A percentile compares a stretch with the other conserved stretches of the same genome.
phyloP scores from a whole-genome alignment of 2,329 filamentous ascomycete species.

The Trichophyton verrucosum region DNA sequence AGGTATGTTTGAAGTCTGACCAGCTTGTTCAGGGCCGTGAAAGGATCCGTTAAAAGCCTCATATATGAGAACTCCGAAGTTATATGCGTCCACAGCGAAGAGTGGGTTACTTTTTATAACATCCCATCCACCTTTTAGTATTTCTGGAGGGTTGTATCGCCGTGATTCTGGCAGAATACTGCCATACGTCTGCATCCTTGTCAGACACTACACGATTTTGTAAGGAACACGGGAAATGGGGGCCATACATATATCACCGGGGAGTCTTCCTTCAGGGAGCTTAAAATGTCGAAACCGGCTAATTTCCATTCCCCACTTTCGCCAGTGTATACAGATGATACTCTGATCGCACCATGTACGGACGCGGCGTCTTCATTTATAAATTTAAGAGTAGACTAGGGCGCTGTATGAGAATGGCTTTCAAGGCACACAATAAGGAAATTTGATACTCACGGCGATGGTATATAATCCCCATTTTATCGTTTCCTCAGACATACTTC shows the following conservation, averaged over 20 bases:
- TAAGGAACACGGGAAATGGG: neutral
- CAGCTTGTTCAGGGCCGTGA: constrained; percentile 61
- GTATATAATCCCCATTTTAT: constrained; percentile 92
- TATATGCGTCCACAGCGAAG: constrained; percentile 74
- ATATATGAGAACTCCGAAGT: constrained; percentile 69
- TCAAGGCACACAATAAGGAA: neutral
- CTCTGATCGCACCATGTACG: constrained; percentile 75
- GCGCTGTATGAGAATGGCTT: neutral
- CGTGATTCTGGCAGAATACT: constrained; percentile 74
- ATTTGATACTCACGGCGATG: constrained; percentile 50
- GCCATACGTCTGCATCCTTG: constrained; percentile 56
- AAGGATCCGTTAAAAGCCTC: constrained; percentile 89
- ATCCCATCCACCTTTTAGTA: constrained; percentile 82
- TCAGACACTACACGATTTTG: constrained; percentile 10
- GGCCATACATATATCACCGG: constrained; percentile 66
- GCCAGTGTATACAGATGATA: constrained; percentile 79
- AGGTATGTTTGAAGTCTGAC: constrained; percentile 75
- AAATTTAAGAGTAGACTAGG: constrained; percentile 78
- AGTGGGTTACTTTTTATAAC: constrained; percentile 70
- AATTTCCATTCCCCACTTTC: constrained; percentile 98
- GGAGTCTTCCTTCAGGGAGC: constrained; percentile 91
- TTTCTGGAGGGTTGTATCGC: constrained; percentile 75
- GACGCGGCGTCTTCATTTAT: constrained; percentile 89
- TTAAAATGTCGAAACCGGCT: constrained; percentile 83
- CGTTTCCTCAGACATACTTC: constrained; percentile 79